These are phyloP conservation scores for Tetrahymena elliotti DNA, from an alignment of 73 alveolate genomes.

Conservation along the genomic window DNA sequence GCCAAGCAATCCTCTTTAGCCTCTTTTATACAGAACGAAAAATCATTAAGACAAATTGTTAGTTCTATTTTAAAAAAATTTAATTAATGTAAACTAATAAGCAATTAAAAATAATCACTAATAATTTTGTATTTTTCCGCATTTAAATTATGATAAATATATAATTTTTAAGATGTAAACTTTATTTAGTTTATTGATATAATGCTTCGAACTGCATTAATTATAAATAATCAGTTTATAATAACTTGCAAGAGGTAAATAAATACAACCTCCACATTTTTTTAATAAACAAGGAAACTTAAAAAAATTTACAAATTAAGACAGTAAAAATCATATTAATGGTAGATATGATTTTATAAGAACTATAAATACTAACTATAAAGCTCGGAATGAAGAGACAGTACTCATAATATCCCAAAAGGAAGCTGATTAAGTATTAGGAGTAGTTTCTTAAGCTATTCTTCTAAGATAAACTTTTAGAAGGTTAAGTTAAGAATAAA, in stretches of 20 bases:
- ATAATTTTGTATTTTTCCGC: no score
- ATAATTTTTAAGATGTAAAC: no score
- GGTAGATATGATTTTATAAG: background rate
- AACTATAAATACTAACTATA: background rate
- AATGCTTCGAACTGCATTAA: background rate
- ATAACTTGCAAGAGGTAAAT: no score
- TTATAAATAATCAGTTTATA: no score
- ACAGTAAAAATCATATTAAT: background rate
- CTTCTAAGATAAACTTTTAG: background rate
- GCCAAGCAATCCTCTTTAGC: background rate
- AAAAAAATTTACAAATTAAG: background rate
- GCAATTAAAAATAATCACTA: background rate
- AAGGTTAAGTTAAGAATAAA: background rate
- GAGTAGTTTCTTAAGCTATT: background rate
- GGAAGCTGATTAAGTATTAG: background rate
- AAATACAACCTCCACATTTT: background rate
- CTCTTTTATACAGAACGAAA: background rate
- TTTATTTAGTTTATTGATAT: no score
- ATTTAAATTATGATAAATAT: no score
- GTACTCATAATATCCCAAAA: background rate
- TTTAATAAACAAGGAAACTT: no score
- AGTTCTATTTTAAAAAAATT: background rate
- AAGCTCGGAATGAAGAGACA: background rate
- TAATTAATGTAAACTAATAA: background rate
- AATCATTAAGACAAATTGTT: background rate